Conservation (phyloP, 495 filamentous ascomycete genomes). For the Podospora sp. region DNA sequence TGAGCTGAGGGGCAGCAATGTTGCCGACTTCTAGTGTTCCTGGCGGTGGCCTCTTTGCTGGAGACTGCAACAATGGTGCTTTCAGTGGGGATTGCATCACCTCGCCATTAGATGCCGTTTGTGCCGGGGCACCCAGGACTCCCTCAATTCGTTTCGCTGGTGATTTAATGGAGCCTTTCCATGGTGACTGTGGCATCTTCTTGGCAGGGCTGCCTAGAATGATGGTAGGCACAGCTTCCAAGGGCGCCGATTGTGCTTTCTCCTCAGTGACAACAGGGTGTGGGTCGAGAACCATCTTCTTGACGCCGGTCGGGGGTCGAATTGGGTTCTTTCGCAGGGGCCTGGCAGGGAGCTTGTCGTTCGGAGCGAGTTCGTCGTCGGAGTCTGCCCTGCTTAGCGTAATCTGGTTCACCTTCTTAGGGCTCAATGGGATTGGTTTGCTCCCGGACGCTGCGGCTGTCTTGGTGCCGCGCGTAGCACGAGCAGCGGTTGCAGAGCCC, state of each 20-base stretch:
- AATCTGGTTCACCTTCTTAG: conserved; percentile 60
- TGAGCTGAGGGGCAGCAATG: neutral
- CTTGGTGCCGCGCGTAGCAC: conserved; percentile 23
- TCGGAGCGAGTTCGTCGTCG: conserved; percentile 57
- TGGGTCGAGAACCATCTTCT: conserved; percentile 21
- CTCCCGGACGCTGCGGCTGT: conserved; percentile 14
- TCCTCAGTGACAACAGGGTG: conserved; percentile 20
- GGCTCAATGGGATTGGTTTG: conserved; percentile 48
- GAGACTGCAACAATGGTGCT: conserved; percentile 49
- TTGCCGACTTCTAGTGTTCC: conserved; percentile 31
- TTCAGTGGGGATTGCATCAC: conserved; percentile 37
- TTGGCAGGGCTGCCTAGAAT: conserved; percentile 52
- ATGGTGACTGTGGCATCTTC: conserved; percentile 48
- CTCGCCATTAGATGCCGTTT: conserved; percentile 18
- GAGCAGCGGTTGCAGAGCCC: conserved; percentile 19
- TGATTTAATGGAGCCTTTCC: conserved; percentile 51
- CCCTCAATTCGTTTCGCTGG: conserved; percentile 48
- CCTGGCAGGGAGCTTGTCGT: conserved; percentile 52
- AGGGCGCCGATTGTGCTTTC: conserved; percentile 18
- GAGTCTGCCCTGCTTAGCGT: conserved; percentile 43
- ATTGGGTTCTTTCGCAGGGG: conserved; percentile 53
- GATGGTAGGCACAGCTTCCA: conserved; percentile 26
- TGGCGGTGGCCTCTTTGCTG: conserved; percentile 51
- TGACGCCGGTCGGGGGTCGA: conserved; percentile 30
- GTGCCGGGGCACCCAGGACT: conserved; percentile 13